Evolutionary conservation across 2,329 filamentous ascomycete genomes (phyloP), one percentile per base, ranked within the genome.

Genomic region (Aspergillus sp.): DNA sequence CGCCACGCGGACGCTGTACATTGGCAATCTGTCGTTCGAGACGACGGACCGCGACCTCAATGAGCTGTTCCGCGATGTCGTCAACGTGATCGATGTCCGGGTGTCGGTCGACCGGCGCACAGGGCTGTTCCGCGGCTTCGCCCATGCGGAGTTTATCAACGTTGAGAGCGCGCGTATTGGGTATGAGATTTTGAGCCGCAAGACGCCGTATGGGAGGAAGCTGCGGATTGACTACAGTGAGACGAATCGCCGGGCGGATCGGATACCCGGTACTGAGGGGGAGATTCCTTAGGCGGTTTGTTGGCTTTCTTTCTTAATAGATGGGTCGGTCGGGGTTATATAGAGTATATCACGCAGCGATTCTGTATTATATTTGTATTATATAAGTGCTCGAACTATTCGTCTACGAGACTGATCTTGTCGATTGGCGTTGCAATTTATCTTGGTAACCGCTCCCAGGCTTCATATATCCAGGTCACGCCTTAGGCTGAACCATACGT

Each of bases 21-120:
- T 96, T 61, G 90, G 91, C 60, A 94, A 94, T 76, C 84, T 96
- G 73, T 86, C 89, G 10, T 94, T 88, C 67, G 88, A 95, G 74
- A 88, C 92, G 76, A 88, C 88, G 7, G 91, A 96, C 66, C 82
- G 83, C 49, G 91, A 96, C 64, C 78, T 96, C 49, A 91, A 92
- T 73, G 80, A 85, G 49, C 73, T 95, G 21, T 93, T 96, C 81
- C 77, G 80, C 53, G 80, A 84, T 20, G 78, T 95, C 54, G 76
- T 81, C 46, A 87, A 89, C 68, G 81, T 93, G 45, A 74, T 81
- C 49, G 88, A 92, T 64, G 85, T 96, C 45, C 85, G 91, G 55
- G 87, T 96, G 51, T 88, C 91, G 47, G 88, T 94, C 62, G 90
- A 96, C 73, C 83, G 88, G 63, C 81, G 85, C 58, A 91, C 88